Evolutionary conservation across 768 basidiomycete species (phyloP).

Genomic region (Rhodotorula diobovata): DNA sequence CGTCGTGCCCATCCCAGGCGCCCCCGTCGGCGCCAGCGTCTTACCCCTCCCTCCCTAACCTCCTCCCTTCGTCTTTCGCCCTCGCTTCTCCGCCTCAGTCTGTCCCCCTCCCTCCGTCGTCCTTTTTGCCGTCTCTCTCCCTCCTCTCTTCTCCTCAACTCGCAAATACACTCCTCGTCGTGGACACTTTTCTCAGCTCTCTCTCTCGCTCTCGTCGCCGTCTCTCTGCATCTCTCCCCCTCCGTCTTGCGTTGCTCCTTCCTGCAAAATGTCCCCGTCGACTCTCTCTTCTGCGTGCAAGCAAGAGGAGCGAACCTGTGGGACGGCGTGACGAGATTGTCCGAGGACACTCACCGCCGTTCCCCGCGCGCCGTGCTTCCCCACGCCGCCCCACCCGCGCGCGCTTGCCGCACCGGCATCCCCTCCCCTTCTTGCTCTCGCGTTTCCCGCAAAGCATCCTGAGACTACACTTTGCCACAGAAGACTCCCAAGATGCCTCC

Average conservation of each 20-base stretch:
- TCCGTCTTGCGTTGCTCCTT: not conserved
- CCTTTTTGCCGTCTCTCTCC: not conserved
- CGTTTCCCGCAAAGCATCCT: too few relatives aligned
- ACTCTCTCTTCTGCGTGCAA: too few relatives aligned
- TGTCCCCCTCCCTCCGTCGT: not conserved
- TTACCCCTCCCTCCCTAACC: not conserved
- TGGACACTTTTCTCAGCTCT: too few relatives aligned
- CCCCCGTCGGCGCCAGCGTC: not conserved
- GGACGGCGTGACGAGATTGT: too few relatives aligned
- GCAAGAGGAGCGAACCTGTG: too few relatives aligned
- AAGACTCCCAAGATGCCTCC: not conserved
- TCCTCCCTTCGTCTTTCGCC: not conserved
- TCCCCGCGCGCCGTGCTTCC: too few relatives aligned
- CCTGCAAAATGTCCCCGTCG: too few relatives aligned
- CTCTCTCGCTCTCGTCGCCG: not conserved
- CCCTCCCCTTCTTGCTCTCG: too few relatives aligned
- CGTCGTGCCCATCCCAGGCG: not conserved
- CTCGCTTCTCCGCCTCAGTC: not conserved
- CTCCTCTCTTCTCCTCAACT: not conserved
- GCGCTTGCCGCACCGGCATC: too few relatives aligned
- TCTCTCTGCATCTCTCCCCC: not conserved
- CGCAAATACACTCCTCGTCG: not conserved
- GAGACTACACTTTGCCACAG: too few relatives aligned
- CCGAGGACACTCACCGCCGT: too few relatives aligned
- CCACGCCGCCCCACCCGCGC: too few relatives aligned